Conservation (phyloP, 495 filamentous ascomycete species). For the Articulospora tetracladia region DNA sequence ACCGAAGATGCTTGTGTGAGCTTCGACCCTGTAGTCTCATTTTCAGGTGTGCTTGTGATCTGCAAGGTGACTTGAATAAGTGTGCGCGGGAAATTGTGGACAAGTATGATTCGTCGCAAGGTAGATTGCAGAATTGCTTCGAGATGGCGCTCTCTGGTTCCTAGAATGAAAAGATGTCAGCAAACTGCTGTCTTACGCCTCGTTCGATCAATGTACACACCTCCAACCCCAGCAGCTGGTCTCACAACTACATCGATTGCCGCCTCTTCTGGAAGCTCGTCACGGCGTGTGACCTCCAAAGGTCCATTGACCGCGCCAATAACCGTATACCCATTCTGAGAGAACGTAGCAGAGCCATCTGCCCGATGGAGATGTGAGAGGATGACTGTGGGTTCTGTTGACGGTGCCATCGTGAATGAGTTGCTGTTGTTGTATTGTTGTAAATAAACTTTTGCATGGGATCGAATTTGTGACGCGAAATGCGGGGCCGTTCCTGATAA, state of each 20-base stretch:
- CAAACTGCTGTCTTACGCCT: constrained; percentile 24
- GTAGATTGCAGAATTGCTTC: constrained; percentile 66
- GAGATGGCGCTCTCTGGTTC: constrained; percentile 66
- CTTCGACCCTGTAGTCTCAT: constrained; percentile 49
- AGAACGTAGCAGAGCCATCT: constrained; percentile 86
- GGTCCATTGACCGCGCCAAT: constrained; percentile 87
- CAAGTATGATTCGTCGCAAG: constrained; percentile 63
- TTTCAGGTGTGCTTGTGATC: constrained; percentile 52
- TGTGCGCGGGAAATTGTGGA: constrained; percentile 63
- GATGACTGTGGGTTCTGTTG: constrained; percentile 40
- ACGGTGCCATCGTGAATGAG: constrained; percentile 34
- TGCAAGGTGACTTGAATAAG: constrained; percentile 66
- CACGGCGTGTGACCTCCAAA: constrained; percentile 82
- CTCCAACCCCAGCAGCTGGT: constrained; percentile 78
- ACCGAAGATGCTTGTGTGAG: constrained; percentile 46
- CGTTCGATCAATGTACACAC: constrained; percentile 44
- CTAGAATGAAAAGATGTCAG: constrained; percentile 38
- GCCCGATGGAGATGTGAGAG: constrained; percentile 63
- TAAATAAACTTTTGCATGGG: background rate
- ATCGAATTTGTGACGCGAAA: background rate
- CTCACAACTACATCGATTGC: constrained; percentile 86
- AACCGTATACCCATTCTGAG: constrained; percentile 72
- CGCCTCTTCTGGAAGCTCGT: constrained; percentile 86
- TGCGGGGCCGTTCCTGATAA: background rate
- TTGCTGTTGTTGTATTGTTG: background rate